Percentiles rank a stretch among this genome's conserved stretches.
Conservation (phyloP, 306 rosid species). For the Castanea mollissima region DNA sequence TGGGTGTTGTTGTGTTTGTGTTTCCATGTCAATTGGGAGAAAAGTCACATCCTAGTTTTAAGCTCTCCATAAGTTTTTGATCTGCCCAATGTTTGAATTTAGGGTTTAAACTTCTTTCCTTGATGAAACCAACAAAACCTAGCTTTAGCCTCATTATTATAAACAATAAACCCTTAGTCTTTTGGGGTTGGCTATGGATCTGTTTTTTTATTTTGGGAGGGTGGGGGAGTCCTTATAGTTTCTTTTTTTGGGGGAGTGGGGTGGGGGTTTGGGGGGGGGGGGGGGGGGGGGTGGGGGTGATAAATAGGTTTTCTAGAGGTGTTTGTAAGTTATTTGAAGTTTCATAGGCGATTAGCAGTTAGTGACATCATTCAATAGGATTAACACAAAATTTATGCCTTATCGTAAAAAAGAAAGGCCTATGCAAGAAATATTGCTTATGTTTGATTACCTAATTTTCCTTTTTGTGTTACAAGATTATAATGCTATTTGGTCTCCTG, state of each 20-base stretch:
- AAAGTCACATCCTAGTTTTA: no score
- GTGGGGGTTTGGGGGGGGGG: neutral
- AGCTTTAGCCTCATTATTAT: no score
- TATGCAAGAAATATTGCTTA: neutral
- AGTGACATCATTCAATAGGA: neutral
- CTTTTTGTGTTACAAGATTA: neutral
- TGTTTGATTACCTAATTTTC: neutral
- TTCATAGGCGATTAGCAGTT: neutral
- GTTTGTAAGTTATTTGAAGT: neutral
- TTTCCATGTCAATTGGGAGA: no score
- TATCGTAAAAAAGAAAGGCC: neutral
- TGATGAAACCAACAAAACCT: no score
- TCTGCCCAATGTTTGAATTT: no score
- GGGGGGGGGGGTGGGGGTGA: neutral
- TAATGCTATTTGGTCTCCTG: neutral
- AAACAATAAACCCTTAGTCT: no score
- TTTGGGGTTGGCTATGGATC: no score
- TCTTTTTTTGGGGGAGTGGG: neutral
- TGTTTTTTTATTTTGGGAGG: no score
- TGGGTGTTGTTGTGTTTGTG: no score
- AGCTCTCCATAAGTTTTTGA: no score
- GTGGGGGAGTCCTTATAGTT: neutral
- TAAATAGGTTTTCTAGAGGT: neutral
- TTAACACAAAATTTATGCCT: neutral
- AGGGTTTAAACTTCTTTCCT: no score